These are phyloP conservation scores for Phytopythium kandeliae DNA, from an alignment of 352 stramenopile genomes.

Conservation along the genomic window DNA sequence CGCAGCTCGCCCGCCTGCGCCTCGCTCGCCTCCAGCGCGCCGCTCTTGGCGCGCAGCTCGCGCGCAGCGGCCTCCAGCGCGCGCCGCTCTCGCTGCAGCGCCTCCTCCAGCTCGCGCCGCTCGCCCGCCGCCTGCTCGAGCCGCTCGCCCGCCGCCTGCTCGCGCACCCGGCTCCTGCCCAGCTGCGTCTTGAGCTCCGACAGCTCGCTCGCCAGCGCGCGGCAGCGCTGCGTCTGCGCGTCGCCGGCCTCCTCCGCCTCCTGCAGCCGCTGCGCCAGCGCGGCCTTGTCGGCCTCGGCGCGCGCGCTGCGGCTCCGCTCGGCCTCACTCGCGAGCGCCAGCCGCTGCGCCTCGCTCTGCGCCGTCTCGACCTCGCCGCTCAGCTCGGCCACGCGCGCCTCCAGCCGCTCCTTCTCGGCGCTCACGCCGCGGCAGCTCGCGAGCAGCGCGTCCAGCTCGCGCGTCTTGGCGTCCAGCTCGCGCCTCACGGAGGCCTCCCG, in stretches of 20 bases:
- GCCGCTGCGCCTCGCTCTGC: constrained; percentile 15
- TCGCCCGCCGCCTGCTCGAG: constrained; percentile 25
- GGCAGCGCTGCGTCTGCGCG: constrained; percentile 17
- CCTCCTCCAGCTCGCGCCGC: constrained; percentile 14
- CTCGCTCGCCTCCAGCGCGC: constrained; percentile 19
- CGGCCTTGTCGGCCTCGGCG: constrained; percentile 28
- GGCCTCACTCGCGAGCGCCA: constrained; percentile 20
- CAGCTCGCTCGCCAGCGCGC: constrained; percentile 14
- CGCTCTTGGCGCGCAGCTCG: constrained; percentile 13
- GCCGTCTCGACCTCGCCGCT: constrained; percentile 29
- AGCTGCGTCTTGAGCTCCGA: constrained; percentile 26
- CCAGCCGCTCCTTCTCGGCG: constrained; percentile 34
- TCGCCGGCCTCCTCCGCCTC: constrained; percentile 27
- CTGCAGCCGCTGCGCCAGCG: constrained; percentile 18
- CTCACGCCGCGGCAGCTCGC: constrained; percentile 23
- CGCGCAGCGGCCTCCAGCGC: constrained; percentile 13
- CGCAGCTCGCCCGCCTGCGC: constrained; percentile 14
- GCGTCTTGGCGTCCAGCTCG: constrained; percentile 23
- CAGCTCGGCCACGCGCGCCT: constrained; percentile 16
- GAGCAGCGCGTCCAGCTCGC: constrained; percentile 47
- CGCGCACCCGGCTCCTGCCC: constrained; percentile 33
- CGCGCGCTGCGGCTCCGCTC: constrained; percentile 23
- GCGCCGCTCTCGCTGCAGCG: constrained; percentile 10
- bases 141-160: constrained; percentile 30
- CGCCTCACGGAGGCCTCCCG: no score